Base-by-base conservation (phyloP, 495 filamentous ascomycete species). In the Sabuloglossum arenarium region DNA sequence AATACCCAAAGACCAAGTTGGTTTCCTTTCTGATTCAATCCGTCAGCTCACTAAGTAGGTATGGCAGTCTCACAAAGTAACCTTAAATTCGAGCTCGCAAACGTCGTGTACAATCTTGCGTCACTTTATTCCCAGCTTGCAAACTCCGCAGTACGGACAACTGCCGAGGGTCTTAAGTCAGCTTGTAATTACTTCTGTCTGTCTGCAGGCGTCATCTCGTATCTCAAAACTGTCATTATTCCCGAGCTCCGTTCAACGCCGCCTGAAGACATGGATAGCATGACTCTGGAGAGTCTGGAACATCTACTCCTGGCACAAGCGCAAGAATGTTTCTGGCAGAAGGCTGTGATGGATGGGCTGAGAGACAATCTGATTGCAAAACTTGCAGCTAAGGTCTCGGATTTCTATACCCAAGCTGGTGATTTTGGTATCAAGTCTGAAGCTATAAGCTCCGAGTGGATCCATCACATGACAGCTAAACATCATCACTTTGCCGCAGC, bases 261-360 rank as follows among this genome's bases (percentile, higher is more conserved):
- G 2, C 88, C 90, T 1, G 91, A 97, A 66, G 91, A 98, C 60
- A 95, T 98, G 91, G 91, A 98, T 64, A 75, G 78, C 23, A 75
- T 83, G 63, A 93, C 90, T 0, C 68, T 98, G 27, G 84, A 88
- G 61, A 86, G 86, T 53, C 70, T 96, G 19, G 81, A 86, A 59
- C 75, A 90, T 63, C 74, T 98, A 32, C 74, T 94, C 51, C 74
- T 98, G 0, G 91, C 87, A 14, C 89, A 98, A 64, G 88, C 81
- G 34, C 91, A 98, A 62, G 91, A 98, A 67, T 96, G 90, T 65
- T 96, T 90, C 67, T 98, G 91, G 91, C 83, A 90, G 55, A 97
- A 94, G 64, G 91, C 93, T 1, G 91, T 94, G 23, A 90, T 89
- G 73, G 91, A 96, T 64, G 81, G 81, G 11, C 76, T 94, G 64